These are phyloP conservation scores for Phytophthora multivora DNA, from an alignment of 352 stramenopile genomes.

Conservation along the genomic window DNA sequence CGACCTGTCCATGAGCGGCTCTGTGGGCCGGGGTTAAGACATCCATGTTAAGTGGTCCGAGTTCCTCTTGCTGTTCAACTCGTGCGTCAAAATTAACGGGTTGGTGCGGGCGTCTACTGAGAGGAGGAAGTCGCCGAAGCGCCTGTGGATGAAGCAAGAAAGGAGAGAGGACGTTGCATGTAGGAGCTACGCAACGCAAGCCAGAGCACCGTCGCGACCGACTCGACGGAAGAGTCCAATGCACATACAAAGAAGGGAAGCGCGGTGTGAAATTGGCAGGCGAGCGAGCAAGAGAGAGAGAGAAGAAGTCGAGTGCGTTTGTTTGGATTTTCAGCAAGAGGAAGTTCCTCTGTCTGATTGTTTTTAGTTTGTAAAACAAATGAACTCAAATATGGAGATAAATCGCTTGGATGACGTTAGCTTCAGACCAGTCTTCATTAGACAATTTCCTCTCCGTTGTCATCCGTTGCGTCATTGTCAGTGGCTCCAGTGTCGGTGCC, in stretches of 20 bases:
- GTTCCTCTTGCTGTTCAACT: conserved; percentile 12
- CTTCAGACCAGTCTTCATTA: no score
- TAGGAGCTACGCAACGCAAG: conserved; percentile 24
- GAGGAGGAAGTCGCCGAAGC: conserved; percentile 22
- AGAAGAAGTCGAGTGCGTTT: conserved; percentile 39
- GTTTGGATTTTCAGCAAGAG: conserved; percentile 33
- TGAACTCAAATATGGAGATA: conserved; percentile 41
- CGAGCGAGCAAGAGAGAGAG: conserved; percentile 4
- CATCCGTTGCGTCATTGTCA: conserved; percentile 24
- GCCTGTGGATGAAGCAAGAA: conserved; percentile 5
- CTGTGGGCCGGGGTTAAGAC: conserved; percentile 61
- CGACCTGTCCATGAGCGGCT: conserved; percentile 79
- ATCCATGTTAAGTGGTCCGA: conserved; percentile 18
- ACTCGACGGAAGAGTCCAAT: conserved; percentile 30
- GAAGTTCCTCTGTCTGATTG: conserved; percentile 24
- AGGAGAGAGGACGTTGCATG: conserved; percentile 21
- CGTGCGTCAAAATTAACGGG: conserved; percentile 22
- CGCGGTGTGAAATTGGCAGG: conserved; percentile 2
- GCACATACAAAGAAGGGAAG: conserved; percentile 26
- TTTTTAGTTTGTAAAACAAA: conserved; percentile 47
- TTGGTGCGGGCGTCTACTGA: conserved; percentile 16
- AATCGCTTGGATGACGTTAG: background rate
- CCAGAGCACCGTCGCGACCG: conserved; percentile 10
- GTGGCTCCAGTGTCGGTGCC: conserved; percentile 13
- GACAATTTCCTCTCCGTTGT: conserved; percentile 5